Evolutionary conservation across 805 yeast genomes (phyloP).

Genomic region (Kazachstania psychrophila): DNA sequence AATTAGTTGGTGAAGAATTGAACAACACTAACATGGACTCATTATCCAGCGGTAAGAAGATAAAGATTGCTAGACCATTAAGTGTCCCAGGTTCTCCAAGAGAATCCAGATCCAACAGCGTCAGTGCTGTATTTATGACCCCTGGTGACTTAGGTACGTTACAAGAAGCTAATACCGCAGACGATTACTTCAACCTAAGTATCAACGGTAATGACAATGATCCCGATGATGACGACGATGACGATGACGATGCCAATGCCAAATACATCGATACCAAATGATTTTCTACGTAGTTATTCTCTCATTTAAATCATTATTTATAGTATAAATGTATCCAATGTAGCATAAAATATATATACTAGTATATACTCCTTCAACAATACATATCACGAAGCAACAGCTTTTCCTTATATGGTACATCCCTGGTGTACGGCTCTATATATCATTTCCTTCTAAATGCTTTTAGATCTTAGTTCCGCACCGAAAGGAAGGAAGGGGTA

Average conservation of each 20-base stretch:
- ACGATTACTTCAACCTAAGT: conserved; percentile 57
- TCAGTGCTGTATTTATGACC: conserved; percentile 63
- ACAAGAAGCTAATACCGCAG: conserved; percentile 76
- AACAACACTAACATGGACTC: conserved; percentile 25
- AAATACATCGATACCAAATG: not conserved
- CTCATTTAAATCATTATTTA: too few species aligned
- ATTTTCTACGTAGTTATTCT: not conserved
- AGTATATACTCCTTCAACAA: too few species aligned
- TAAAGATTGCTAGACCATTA: conserved; percentile 81
- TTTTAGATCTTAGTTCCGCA: too few species aligned
- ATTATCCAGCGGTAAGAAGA: conserved; percentile 33
- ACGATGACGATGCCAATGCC: not conserved
- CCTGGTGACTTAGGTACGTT: conserved; percentile 97
- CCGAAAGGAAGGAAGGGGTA: too few species aligned
- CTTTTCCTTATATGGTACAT: too few species aligned
- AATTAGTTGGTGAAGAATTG: conserved; percentile 26
- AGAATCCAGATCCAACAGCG: conserved; percentile 25
- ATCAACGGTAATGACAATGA: conserved; percentile 33
- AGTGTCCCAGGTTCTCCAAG: conserved; percentile 98
- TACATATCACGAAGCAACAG: too few species aligned
- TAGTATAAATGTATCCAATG: too few species aligned
- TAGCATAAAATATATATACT: too few species aligned
- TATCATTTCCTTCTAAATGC: too few species aligned
- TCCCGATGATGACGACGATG: conserved; percentile 32
- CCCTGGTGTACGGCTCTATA: too few species aligned